A percentile compares a stretch with the other conserved stretches of the same genome.
These are phyloP conservation scores for Citrullus mucosospermus DNA, from an alignment of 306 rosid genomes.

Conservation along the genomic window DNA sequence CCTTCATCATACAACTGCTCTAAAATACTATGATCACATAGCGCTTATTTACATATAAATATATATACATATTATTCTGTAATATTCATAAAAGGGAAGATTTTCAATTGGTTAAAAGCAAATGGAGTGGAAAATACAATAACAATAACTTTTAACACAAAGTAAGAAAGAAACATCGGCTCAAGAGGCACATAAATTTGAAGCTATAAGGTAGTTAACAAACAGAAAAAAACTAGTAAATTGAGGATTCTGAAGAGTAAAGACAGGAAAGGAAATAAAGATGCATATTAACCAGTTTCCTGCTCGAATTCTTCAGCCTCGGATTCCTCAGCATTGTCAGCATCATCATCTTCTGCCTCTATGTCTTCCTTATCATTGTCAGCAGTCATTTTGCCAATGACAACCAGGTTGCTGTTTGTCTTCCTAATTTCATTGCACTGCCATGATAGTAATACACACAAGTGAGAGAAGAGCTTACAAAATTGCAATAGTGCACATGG, in stretches of 20 bases:
- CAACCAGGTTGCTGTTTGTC: slow-evolving; percentile 41
- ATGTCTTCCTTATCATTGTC: slow-evolving; percentile 76
- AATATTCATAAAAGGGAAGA: background rate
- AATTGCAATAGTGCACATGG: background rate
- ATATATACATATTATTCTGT: background rate
- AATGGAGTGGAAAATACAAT: background rate
- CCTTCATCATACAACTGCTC: background rate
- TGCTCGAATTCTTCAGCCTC: slow-evolving; percentile 94
- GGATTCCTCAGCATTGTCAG: slow-evolving; percentile 74
- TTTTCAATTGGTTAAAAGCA: background rate
- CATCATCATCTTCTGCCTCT: slow-evolving; percentile 56
- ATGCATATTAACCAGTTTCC: slow-evolving; percentile 55
- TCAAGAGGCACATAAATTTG: background rate
- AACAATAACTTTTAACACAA: no score
- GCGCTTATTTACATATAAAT: no score
- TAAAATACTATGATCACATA: background rate
- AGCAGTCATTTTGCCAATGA: slow-evolving; percentile 51
- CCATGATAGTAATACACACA: background rate
- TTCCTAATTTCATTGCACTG: slow-evolving; percentile 81
- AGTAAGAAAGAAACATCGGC: background rate
- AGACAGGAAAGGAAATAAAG: background rate
- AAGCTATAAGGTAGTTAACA: background rate
- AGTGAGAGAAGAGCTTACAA: background rate
- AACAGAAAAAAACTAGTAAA: background rate
- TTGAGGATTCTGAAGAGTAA: background rate